Percentiles rank a stretch among this genome's conserved stretches.
Evolutionary conservation across 257 asterid species (phyloP).

Genomic region (Forsythia suspensa): DNA sequence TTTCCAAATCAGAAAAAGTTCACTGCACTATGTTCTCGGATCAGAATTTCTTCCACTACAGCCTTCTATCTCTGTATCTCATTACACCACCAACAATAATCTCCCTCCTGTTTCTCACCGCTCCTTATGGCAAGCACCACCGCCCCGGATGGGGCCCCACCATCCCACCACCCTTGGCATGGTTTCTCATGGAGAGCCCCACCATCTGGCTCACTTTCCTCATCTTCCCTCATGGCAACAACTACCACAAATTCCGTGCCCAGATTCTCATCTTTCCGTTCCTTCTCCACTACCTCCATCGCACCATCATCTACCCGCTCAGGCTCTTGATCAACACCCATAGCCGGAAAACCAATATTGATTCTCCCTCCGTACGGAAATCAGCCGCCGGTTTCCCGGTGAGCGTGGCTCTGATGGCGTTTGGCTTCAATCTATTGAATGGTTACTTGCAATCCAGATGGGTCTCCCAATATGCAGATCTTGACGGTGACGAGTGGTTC

Average conservation of each 20-base stretch:
- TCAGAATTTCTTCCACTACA: conserved; percentile 29
- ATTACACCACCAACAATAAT: conserved; percentile 49
- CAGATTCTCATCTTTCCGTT: conserved; percentile 45
- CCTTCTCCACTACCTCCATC: conserved; percentile 70
- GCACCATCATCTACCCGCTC: conserved; percentile 57
- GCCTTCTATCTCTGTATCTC: conserved; percentile 39
- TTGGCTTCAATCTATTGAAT: conserved; percentile 51
- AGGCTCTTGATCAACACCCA: conserved; percentile 29
- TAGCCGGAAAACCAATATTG: conserved; percentile 9
- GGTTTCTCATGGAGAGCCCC: conserved; percentile 77
- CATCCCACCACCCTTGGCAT: conserved; percentile 59
- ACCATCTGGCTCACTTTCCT: conserved; percentile 63
- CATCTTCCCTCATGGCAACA: conserved; percentile 58
- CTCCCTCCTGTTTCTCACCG: conserved; percentile 59
- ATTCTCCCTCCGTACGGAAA: neutral
- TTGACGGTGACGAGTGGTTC: conserved; percentile 31
- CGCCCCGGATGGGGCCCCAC: conserved; percentile 70
- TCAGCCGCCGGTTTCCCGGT: conserved; percentile 36
- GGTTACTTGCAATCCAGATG: conserved; percentile 56
- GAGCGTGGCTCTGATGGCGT: conserved; percentile 44
- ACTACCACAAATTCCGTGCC: conserved; percentile 41
- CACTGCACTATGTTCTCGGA: conserved; percentile 41
- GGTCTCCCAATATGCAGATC: conserved; percentile 58
- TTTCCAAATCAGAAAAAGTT: neutral
- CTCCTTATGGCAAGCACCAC: conserved; percentile 72